These are phyloP conservation scores for Athelia sp. DNA, from an alignment of 1,284 basidiomycete genomes.

Conservation along the genomic window DNA sequence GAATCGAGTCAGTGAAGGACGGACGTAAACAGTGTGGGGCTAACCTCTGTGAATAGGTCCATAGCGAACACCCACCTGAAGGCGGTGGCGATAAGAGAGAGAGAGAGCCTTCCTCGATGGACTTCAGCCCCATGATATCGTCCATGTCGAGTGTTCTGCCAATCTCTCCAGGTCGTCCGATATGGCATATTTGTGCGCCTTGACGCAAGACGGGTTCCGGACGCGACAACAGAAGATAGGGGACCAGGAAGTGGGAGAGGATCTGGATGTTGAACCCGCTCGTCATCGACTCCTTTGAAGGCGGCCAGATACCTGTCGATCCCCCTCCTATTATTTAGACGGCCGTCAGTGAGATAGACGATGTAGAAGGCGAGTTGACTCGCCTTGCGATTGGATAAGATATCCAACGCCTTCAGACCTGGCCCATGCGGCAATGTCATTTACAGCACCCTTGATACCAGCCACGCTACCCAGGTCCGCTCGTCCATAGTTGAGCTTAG, in stretches of 20 bases:
- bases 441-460: neutral
- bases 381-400: neutral
- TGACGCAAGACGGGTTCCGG: neutral
- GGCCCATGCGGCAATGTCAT: conserved; percentile 1
- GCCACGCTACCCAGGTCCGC: neutral
- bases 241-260: neutral
- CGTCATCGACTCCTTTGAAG: neutral
- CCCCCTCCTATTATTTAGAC: neutral
- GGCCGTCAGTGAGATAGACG: neutral
- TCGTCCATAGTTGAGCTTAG: neutral
- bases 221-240: neutral
- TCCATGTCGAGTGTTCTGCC: neutral
- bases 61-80: neutral
- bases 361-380: neutral
- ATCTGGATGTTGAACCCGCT: neutral
- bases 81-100: neutral
- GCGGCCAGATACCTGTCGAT: neutral
- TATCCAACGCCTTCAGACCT: neutral
- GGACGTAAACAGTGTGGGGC: neutral
- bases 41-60: neutral
- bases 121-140: neutral
- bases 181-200: neutral
- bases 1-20: neutral
- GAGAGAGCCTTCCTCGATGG: neutral
- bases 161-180: neutral